Evolutionary conservation across 257 asterid species (phyloP).

Genomic region (Solanum bulbocastanum): DNA sequence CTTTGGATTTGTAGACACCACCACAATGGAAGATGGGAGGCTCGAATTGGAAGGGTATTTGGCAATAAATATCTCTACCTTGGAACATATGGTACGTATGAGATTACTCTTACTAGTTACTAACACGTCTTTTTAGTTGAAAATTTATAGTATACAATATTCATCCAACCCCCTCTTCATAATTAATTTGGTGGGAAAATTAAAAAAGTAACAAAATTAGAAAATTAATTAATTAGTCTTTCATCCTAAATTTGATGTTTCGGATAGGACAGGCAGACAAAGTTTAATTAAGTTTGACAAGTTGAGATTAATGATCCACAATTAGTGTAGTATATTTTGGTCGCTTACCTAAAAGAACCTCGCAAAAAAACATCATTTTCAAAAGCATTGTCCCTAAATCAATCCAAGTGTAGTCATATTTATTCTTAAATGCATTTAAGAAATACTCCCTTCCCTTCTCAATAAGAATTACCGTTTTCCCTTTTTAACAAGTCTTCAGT

Average conservation of each 20-base stretch:
- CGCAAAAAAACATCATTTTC: not conserved
- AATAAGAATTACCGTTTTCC: too few species aligned
- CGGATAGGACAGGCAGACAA: not conserved
- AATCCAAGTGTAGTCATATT: not conserved
- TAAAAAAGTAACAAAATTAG: not conserved
- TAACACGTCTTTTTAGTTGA: not conserved
- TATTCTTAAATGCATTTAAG: not conserved
- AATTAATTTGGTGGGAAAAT: not conserved
- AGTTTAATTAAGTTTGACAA: not conserved
- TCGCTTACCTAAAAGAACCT: slow-evolving; percentile 19
- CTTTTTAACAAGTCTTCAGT: too few species aligned
- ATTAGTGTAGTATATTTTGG: slow-evolving; percentile 9
- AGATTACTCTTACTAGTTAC: not conserved
- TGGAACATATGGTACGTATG: slow-evolving; percentile 76
- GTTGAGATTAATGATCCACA: not conserved
- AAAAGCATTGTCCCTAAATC: not conserved
- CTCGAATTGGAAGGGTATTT: slow-evolving; percentile 88
- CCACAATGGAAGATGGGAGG: slow-evolving; percentile 99
- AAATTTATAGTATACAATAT: not conserved
- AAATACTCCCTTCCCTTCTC: not conserved
- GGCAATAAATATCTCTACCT: slow-evolving; percentile 97
- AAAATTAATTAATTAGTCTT: not conserved
- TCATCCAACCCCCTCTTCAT: too few species aligned
- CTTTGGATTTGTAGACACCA: slow-evolving; percentile 48
- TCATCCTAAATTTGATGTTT: not conserved